Evolutionary conservation across 371 early-diverging fungal genomes (phyloP), one percentile per base, ranked within the genome.

Genomic region (Mortierella sp.): DNA sequence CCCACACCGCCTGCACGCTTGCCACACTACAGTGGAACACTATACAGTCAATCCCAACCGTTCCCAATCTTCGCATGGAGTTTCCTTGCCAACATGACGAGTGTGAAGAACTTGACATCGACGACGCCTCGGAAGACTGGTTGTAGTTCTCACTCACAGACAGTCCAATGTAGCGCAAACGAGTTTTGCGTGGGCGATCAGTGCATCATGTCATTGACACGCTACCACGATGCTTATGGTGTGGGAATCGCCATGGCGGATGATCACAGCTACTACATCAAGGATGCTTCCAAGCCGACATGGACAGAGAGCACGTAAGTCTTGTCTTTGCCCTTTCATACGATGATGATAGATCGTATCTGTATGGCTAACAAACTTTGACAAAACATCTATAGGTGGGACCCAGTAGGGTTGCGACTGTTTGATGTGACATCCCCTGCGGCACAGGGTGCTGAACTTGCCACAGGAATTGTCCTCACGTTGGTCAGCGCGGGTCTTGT

Each of bases 241-340:
- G 84, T 86, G 9, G 94, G 94, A 4, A 63, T 94, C 28, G 74
- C 82, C 16, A 85, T 82, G 68, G 81, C 90, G 68, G 85, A 88
- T 53, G 61, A 78, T 0, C 83, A 82, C 1, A 27, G 54, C 9
- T 82, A 82, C 21, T 72, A 63, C 10, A 89, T 94, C 10, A 83
- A 82, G 8, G 90, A 92, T 74, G 71, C 87, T 4, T 80, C 81
- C 2, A 86, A 88, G 63, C 82, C 83, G 0, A 85, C 90, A 8
- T 94, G 89, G 89, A 85, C 88, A 10, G 88, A 90, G 74, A 90
- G 90, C 84, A 81, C 77, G 90, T 91, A 85, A 82, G 89, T 82
- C n/a, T n/a, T n/a, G n/a, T n/a, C n/a, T n/a, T n/a, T n/a, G n/a
- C n/a, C n/a, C 51, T 16, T n/a, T 48, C 7, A 14, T 39, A 10